phyloP scores from a whole-genome alignment of 495 filamentous ascomycete species.

The Podospora anserina region DNA sequence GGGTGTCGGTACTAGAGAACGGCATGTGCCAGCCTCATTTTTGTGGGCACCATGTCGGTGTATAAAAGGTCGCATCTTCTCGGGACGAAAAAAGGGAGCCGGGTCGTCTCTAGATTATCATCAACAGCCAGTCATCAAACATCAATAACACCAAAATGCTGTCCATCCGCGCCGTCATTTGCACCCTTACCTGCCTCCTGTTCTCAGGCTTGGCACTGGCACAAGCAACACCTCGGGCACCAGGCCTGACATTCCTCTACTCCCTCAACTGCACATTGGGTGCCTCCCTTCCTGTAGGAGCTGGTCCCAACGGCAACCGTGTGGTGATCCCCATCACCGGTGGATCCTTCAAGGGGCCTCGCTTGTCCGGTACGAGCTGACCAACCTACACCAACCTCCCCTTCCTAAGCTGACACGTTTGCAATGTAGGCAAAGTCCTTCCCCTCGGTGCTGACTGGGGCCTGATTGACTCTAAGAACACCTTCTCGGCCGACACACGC shows the following conservation, averaged over 20 bases:
- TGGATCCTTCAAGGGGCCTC: conserved; percentile 25
- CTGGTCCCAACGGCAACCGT: conserved; percentile 20
- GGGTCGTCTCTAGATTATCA: not conserved
- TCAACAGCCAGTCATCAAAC: not conserved
- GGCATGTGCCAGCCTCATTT: not conserved
- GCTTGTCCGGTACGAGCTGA: conserved; percentile 16
- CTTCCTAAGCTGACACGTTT: not conserved
- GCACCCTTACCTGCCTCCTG: not conserved
- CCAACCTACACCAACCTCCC: not conserved
- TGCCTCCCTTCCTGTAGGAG: conserved; percentile 18
- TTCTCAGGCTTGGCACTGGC: not conserved
- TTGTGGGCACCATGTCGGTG: not conserved
- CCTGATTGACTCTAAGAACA: conserved; percentile 23
- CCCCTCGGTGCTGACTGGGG: conserved; percentile 34
- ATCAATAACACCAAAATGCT: conserved; percentile 6
- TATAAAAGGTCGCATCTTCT: not conserved
- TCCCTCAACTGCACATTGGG: conserved; percentile 31
- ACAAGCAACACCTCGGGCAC: conserved; percentile 16
- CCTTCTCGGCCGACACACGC: conserved; percentile 31
- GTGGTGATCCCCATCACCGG: conserved; percentile 30
- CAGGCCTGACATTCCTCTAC: conserved; percentile 28
- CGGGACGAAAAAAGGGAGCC: not conserved
- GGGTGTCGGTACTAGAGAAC: conserved; percentile 3
- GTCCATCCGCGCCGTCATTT: conserved; percentile 1
- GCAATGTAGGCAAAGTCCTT: conserved; percentile 26